phyloP scores from a whole-genome alignment of 2,329 filamentous ascomycete genomes.

The Cercospora berteroae region DNA sequence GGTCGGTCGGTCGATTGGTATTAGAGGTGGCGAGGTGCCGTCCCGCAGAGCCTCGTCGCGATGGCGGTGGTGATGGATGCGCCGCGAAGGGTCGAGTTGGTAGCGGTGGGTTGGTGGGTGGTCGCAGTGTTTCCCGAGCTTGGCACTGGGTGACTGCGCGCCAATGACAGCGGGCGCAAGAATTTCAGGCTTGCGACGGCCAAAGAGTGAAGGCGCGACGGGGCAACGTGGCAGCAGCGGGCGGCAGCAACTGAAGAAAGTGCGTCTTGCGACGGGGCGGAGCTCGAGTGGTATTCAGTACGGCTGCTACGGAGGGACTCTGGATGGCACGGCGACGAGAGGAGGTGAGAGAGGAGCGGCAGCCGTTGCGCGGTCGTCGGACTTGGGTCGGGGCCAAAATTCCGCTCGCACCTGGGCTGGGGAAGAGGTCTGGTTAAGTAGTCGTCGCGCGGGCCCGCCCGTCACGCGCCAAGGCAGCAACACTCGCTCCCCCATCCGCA shows the following conservation, averaged over 20 bases:
- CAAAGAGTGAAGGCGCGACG: conserved; percentile 15
- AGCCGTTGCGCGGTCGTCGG: conserved; percentile 10
- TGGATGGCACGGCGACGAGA: conserved; percentile 8
- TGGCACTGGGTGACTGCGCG: conserved; percentile 15
- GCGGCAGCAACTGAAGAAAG: conserved; percentile 9
- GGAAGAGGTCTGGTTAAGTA: conserved; percentile 3
- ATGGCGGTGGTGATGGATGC: conserved; percentile 4
- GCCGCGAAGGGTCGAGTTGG: not conserved
- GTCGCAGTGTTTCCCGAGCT: conserved; percentile 3
- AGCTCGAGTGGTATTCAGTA: conserved; percentile 10
- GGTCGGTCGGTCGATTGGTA: not conserved
- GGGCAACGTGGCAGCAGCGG: conserved; percentile 5
- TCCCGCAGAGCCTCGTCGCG: conserved; percentile 21
- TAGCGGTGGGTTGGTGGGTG: conserved; percentile 3
- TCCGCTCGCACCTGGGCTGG: not conserved
- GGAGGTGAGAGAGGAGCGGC: not conserved
- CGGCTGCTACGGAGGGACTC: conserved; percentile 13
- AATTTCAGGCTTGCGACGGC: not conserved
- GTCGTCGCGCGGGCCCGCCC: not conserved
- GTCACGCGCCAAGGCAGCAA: not conserved
- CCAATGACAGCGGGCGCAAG: conserved; percentile 9
- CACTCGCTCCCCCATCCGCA: not conserved
- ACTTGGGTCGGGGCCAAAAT: not conserved
- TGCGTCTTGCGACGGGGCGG: conserved; percentile 6
- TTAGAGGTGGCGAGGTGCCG: conserved; percentile 15